A percentile compares a stretch with the other conserved stretches of the same genome.
Evolutionary conservation across 2,329 filamentous ascomycete species (phyloP).

Genomic region (Chalaropsis ovoidea): DNA sequence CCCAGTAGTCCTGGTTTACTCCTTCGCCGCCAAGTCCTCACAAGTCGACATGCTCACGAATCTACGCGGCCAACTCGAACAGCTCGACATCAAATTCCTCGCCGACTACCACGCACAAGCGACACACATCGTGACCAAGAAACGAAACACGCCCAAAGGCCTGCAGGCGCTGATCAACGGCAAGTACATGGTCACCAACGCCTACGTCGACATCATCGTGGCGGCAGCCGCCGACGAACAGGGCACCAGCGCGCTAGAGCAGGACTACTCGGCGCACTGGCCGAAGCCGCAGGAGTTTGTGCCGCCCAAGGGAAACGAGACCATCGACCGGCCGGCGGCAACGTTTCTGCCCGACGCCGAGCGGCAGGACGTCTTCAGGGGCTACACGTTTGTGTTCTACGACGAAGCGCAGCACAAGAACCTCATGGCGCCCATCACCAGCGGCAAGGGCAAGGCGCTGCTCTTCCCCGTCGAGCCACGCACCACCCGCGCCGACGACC

Average conservation of each 20-base stretch:
- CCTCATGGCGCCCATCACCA: constrained; percentile 62
- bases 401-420: constrained; percentile 64
- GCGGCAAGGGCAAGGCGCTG: constrained; percentile 73
- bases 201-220: constrained; percentile 64
- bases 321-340: constrained; percentile 54
- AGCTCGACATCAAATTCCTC: constrained; percentile 79
- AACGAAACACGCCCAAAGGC: constrained; percentile 79
- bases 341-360: constrained; percentile 59
- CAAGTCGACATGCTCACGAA: constrained; percentile 54
- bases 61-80: constrained; percentile 59
- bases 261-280: constrained; percentile 70
- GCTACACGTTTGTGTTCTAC: constrained; percentile 83
- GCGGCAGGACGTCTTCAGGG: constrained; percentile 65
- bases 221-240: constrained; percentile 42
- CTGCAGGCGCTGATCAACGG: constrained; percentile 78
- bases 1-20: constrained; percentile 71
- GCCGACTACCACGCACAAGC: constrained; percentile 61
- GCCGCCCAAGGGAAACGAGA: constrained; percentile 66
- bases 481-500: constrained; percentile 60
- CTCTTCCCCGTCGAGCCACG: constrained; percentile 51
- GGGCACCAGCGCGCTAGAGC: constrained; percentile 53
- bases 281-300: constrained; percentile 63
- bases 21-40: constrained; percentile 59
- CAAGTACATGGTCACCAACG: constrained; percentile 61
- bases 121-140: constrained; percentile 80